Conservation (phyloP, 257 asterid species). For the Solanum microdontum region DNA sequence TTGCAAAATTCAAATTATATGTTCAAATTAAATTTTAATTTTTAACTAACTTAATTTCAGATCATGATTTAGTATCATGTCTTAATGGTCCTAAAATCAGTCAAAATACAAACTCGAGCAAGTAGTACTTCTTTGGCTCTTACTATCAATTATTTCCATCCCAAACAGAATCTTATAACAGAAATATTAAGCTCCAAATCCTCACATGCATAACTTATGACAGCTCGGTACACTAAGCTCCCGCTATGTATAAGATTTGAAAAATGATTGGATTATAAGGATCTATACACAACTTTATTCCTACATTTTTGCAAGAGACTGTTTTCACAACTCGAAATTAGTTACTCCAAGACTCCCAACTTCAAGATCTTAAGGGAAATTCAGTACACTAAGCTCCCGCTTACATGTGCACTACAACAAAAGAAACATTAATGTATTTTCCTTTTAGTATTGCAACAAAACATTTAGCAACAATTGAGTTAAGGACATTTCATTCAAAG, state of each 20-base stretch:
- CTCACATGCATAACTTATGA: not conserved
- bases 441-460: not conserved
- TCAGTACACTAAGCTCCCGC: not conserved
- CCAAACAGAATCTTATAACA: not conserved
- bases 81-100: not conserved
- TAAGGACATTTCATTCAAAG: not conserved
- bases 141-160: not conserved
- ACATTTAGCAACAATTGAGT: not conserved
- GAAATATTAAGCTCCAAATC: not conserved
- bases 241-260: not conserved
- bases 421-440: too few species aligned
- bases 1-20: not conserved
- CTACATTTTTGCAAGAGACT: not conserved
- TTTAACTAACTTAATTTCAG: not conserved
- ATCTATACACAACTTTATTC: fast-evolving
- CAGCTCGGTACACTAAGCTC: not conserved
- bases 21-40: not conserved
- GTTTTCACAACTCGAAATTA: not conserved
- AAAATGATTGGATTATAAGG: not conserved
- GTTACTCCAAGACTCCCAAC: not conserved
- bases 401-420: not conserved
- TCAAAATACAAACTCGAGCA: not conserved
- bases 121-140: not conserved
- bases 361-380: too few species aligned
- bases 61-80: not conserved